Percentiles rank a stretch among this genome's conserved stretches.
These are phyloP conservation scores for Phytophthora podocarpi DNA, from an alignment of 352 stramenopile species.

Conservation along the genomic window DNA sequence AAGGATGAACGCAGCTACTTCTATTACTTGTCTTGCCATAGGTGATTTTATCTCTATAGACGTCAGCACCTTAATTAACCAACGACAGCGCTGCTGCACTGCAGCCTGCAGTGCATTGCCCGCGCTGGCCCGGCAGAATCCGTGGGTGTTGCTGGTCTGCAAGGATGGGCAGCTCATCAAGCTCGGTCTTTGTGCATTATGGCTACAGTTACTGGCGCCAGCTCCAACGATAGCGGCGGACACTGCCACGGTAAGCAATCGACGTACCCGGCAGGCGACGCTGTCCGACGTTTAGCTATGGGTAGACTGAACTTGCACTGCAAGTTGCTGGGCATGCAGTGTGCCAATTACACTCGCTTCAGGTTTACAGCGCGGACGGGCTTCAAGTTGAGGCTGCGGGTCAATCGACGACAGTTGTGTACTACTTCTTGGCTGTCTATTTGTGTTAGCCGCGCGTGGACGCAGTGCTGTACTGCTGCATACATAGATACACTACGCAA, in stretches of 20 bases:
- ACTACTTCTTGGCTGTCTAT: constrained; percentile 37
- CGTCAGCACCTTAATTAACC: too few species aligned
- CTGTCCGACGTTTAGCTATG: too few species aligned
- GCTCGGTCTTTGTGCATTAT: constrained; percentile 18
- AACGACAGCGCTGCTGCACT: too few species aligned
- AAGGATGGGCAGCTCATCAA: constrained; percentile 15
- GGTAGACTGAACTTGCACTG: too few species aligned
- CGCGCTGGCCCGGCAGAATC: constrained; percentile 13
- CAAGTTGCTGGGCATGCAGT: too few species aligned
- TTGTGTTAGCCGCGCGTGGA: constrained; percentile 19
- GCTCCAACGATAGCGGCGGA: too few species aligned
- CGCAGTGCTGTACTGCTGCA: constrained; percentile 17
- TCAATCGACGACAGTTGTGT: too few species aligned
- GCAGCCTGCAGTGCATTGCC: neutral
- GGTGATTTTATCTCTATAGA: too few species aligned
- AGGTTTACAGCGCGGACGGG: neutral
- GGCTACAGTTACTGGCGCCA: too few species aligned
- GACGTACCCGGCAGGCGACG: constrained; percentile 11
- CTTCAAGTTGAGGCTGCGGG: constrained; percentile 3
- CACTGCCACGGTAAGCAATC: too few species aligned
- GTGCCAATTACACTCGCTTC: too few species aligned
- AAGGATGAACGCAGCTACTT: neutral
- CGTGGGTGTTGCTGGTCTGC: constrained; percentile 21
- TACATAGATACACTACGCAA: constrained; percentile 38
- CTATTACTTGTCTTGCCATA: too few species aligned